Evolutionary conservation across 805 yeast genomes (phyloP).

Genomic region (Ogataea saltuana): DNA sequence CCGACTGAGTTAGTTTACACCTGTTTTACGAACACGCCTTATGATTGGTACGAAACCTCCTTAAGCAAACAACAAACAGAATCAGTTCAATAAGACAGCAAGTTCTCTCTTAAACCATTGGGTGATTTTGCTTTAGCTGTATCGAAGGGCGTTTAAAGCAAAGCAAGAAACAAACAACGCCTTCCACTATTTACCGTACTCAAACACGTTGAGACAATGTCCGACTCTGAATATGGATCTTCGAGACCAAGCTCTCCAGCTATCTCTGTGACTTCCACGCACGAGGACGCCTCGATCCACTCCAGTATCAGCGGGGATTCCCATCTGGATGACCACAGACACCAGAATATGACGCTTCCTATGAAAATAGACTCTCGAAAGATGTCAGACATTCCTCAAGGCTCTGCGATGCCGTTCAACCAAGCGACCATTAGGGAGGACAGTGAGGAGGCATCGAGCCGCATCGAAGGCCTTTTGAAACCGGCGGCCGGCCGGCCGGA

Average conservation of each 20-base stretch:
- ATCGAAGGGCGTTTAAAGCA: not conserved
- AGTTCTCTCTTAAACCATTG: not conserved
- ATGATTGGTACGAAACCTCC: constrained; percentile 19
- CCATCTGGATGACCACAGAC: constrained; percentile 37
- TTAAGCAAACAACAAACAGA: constrained; percentile 6
- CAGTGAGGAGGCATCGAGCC: not conserved
- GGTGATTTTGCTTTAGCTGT: not conserved
- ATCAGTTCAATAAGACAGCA: not conserved
- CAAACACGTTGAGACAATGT: constrained; percentile 20
- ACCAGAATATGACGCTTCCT: constrained; percentile 37
- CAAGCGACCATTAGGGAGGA: constrained; percentile 16
- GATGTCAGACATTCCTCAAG: not conserved
- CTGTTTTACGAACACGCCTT: constrained; percentile 2
- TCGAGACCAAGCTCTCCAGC: constrained; percentile 30
- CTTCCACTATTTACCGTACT: not conserved
- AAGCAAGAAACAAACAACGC: not conserved
- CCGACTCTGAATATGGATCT: constrained; percentile 22
- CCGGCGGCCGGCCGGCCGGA: constrained; percentile 22
- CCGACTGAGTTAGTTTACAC: not conserved
- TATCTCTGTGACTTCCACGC: constrained; percentile 32
- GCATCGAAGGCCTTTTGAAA: constrained; percentile 1
- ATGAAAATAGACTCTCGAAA: constrained; percentile 32
- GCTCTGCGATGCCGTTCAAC: not conserved
- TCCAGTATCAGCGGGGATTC: constrained; percentile 40
- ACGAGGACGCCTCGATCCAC: constrained; percentile 34